Percentiles rank a stretch among this genome's conserved stretches.
Evolutionary conservation across 192 early-diverging fungal genomes (phyloP).

Genomic region (Backusella westeae): DNA sequence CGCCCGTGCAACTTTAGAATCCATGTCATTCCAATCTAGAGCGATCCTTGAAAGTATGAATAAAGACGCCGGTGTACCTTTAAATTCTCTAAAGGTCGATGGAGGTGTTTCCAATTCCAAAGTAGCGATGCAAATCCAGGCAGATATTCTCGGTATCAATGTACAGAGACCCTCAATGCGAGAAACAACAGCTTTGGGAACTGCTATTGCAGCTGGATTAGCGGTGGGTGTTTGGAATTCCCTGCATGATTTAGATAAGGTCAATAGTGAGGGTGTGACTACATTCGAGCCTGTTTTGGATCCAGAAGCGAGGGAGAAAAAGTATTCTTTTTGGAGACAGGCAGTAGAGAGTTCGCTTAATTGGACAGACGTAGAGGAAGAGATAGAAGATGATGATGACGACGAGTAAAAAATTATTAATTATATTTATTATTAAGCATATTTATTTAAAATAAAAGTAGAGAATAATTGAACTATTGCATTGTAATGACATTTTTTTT

Average conservation of each 20-base stretch:
- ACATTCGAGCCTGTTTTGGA: slow-evolving; percentile 44
- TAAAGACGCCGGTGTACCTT: slow-evolving; percentile 60
- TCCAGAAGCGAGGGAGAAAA: slow-evolving; percentile 50
- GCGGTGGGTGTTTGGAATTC: slow-evolving; percentile 50
- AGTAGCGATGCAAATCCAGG: slow-evolving; percentile 86
- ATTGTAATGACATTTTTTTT: no score
- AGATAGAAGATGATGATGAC: slow-evolving; percentile 42
- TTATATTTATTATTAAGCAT: not conserved
- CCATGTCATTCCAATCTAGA: slow-evolving; percentile 85
- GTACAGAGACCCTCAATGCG: slow-evolving; percentile 82
- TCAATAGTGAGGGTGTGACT: slow-evolving; percentile 47
- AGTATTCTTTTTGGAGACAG: slow-evolving; percentile 68
- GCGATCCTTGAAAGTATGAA: slow-evolving; percentile 90
- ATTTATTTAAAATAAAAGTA: slow-evolving; percentile 35
- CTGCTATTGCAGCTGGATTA: slow-evolving; percentile 85
- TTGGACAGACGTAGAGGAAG: slow-evolving; percentile 43
- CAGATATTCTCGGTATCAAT: slow-evolving; percentile 79
- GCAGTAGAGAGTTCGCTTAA: slow-evolving; percentile 68
- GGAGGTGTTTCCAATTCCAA: slow-evolving; percentile 90
- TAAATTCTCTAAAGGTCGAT: slow-evolving; percentile 78
- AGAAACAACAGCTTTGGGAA: slow-evolving; percentile 90
- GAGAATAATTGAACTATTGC: slow-evolving; percentile 31
- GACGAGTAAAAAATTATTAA: not conserved
- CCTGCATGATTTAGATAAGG: slow-evolving; percentile 49
- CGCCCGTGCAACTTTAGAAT: slow-evolving; percentile 83